A percentile compares a stretch with the other conserved stretches of the same genome.
Conservation (phyloP, 1,284 basidiomycete species). For the Megacollybia platyphylla region DNA sequence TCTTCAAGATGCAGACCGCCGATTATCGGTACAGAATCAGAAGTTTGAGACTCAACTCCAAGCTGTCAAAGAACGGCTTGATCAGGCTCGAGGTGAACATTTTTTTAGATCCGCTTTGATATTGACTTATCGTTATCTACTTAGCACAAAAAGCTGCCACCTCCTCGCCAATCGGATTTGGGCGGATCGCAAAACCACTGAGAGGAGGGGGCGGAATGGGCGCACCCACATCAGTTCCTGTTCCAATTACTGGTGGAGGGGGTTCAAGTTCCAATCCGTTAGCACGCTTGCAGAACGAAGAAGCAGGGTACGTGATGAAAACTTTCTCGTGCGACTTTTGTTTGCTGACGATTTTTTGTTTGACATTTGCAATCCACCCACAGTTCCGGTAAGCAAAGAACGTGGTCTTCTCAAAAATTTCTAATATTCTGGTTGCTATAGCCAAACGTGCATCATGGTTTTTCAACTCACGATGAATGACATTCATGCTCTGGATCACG, state of each 20-base stretch:
- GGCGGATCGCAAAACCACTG: slow-evolving; percentile 92
- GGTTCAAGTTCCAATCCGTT: slow-evolving; percentile 44
- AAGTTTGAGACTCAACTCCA: slow-evolving; percentile 92
- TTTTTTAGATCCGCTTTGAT: not conserved
- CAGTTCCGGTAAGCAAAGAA: slow-evolving; percentile 28
- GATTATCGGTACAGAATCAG: slow-evolving; percentile 84
- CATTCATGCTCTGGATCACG: slow-evolving; percentile 8
- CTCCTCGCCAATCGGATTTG: slow-evolving; percentile 68
- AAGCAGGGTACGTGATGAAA: slow-evolving; percentile 50
- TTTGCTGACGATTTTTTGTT: slow-evolving; percentile 10
- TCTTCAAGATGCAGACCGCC: slow-evolving; percentile 87
- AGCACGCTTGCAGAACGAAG: slow-evolving; percentile 65
- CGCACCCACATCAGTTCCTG: slow-evolving; percentile 25
- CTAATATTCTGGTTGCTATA: slow-evolving; percentile 17
- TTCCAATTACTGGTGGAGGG: slow-evolving; percentile 28
- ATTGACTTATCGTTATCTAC: slow-evolving; percentile 4
- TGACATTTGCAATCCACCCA: slow-evolving; percentile 9
- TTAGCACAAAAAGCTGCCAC: slow-evolving; percentile 68
- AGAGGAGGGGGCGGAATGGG: slow-evolving; percentile 76
- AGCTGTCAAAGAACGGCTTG: slow-evolving; percentile 83
- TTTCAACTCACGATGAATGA: slow-evolving; percentile 59
- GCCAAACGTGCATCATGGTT: slow-evolving; percentile 85
- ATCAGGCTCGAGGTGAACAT: slow-evolving; percentile 75
- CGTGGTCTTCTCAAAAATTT: slow-evolving; percentile 1
- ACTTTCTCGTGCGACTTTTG: slow-evolving; percentile 12